Evolutionary conservation across 2,329 filamentous ascomycete genomes (phyloP).

Genomic region (Aschersonia sp.): DNA sequence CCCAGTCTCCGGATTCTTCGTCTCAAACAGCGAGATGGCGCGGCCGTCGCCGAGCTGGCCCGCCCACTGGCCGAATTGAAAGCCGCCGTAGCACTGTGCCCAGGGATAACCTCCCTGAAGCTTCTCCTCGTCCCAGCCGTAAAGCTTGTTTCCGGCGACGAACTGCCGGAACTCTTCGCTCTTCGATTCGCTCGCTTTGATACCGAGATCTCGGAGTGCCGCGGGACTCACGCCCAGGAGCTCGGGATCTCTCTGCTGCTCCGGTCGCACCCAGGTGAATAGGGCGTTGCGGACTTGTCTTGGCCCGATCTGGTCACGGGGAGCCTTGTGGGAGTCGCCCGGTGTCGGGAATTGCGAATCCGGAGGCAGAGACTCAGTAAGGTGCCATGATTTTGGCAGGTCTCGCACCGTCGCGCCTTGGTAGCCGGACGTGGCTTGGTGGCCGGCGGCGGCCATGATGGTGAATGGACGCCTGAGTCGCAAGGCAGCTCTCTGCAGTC

Average conservation of each 20-base stretch:
- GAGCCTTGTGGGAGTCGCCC: slow-evolving; percentile 63
- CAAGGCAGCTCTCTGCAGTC: slow-evolving; percentile 14
- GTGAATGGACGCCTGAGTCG: slow-evolving; percentile 7
- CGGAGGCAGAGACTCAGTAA: slow-evolving; percentile 53
- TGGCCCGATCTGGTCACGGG: slow-evolving; percentile 61
- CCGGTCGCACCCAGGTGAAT: slow-evolving; percentile 83
- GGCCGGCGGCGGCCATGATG: slow-evolving; percentile 13
- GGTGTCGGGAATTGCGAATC: slow-evolving; percentile 72
- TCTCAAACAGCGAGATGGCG: slow-evolving; percentile 88
- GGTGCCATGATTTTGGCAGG: slow-evolving; percentile 50
- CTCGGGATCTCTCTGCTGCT: slow-evolving; percentile 55
- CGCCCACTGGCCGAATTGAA: slow-evolving; percentile 74
- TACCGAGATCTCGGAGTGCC: slow-evolving; percentile 68
- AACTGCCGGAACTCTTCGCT: slow-evolving; percentile 62
- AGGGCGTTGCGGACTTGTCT: slow-evolving; percentile 72
- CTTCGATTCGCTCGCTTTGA: slow-evolving; percentile 51
- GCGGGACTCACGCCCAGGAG: slow-evolving; percentile 66
- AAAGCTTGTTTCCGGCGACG: slow-evolving; percentile 69
- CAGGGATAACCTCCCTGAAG: slow-evolving; percentile 73
- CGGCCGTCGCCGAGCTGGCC: slow-evolving; percentile 90
- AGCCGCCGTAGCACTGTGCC: slow-evolving; percentile 95
- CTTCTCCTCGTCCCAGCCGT: slow-evolving; percentile 59
- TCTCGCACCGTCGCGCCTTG: slow-evolving; percentile 30
- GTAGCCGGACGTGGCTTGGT: slow-evolving; percentile 12
- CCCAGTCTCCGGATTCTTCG: slow-evolving; percentile 58